phyloP scores from a whole-genome alignment of 768 basidiomycete genomes.

The Rhodotorula kratochvilovae region DNA sequence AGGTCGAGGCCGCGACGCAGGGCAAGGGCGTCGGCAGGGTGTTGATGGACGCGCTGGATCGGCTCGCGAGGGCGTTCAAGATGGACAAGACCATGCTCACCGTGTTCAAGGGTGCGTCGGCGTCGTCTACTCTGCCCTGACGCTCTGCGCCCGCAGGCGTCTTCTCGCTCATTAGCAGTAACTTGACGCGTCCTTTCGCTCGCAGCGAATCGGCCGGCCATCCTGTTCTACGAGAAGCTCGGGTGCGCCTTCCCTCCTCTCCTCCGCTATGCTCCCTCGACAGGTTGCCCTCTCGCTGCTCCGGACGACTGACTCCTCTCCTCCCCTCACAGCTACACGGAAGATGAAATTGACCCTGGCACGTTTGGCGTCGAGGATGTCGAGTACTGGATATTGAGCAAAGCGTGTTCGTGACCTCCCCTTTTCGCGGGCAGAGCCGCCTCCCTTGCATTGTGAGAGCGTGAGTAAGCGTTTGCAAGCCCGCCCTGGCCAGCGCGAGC shows the following conservation, averaged over 20 bases:
- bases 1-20: conserved; percentile 54
- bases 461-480: too few relatives aligned
- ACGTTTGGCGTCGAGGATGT: conserved; percentile 2
- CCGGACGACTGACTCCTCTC: neutral
- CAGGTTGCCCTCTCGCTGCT: too few relatives aligned
- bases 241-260: conserved; percentile 18
- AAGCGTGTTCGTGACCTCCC: neutral
- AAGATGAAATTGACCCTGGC: conserved; percentile 37
- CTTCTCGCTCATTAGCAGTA: neutral
- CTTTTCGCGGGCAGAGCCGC: neutral
- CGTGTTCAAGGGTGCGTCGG: conserved; percentile 61
- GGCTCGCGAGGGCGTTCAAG: conserved; percentile 54
- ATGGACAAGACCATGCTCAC: conserved; percentile 74
- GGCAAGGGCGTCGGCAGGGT: conserved; percentile 60
- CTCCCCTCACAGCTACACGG: neutral
- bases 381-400: conserved; percentile 28
- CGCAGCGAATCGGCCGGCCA: conserved; percentile 36
- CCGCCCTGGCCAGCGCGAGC: too few relatives aligned
- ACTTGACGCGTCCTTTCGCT: too few relatives aligned
- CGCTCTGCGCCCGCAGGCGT: conserved; percentile 1
- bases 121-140: too few relatives aligned
- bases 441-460: neutral
- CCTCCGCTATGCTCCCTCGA: neutral
- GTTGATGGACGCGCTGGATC: conserved; percentile 55
- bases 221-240: conserved; percentile 34